Conservation (phyloP, 768 basidiomycete genomes). For the Lactarius vividus region DNA sequence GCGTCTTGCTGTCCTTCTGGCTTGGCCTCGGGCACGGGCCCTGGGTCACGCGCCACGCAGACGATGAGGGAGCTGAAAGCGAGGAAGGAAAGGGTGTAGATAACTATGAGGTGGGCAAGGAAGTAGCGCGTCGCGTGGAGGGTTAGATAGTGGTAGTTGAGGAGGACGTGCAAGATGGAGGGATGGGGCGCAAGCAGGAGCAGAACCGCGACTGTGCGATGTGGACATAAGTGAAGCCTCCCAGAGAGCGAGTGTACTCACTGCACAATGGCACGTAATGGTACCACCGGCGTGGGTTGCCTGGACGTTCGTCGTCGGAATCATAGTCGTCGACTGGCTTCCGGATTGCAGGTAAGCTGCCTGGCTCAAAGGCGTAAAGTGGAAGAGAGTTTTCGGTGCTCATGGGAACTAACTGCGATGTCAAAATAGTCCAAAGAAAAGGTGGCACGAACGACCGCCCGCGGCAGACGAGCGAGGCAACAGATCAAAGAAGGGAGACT, state of each 20-base stretch:
- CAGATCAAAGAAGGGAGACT: neutral
- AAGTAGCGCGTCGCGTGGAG: slow-evolving; percentile 48
- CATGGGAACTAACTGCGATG: neutral
- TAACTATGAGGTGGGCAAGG: slow-evolving; percentile 51
- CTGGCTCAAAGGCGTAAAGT: slow-evolving; percentile 16
- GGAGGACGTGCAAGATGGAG: slow-evolving; percentile 63
- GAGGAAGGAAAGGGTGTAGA: slow-evolving; percentile 66
- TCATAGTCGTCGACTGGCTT: slow-evolving; percentile 12
- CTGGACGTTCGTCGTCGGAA: slow-evolving; percentile 8
- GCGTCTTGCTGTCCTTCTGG: slow-evolving; percentile 29
- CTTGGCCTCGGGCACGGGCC: slow-evolving; percentile 43
- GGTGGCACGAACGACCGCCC: slow-evolving; percentile 3
- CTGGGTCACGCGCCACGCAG: slow-evolving; percentile 72
- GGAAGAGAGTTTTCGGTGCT: slow-evolving; percentile 10
- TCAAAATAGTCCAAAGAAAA: neutral
- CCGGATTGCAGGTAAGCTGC: slow-evolving; percentile 10
- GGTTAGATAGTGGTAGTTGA: slow-evolving; percentile 62
- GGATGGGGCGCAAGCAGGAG: slow-evolving; percentile 73
- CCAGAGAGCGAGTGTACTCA: slow-evolving; percentile 4
- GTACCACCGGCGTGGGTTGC: slow-evolving; percentile 24
- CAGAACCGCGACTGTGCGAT: slow-evolving; percentile 43
- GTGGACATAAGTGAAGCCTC: neutral
- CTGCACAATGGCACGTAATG: slow-evolving; percentile 25
- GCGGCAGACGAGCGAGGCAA: neutral
- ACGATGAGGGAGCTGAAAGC: slow-evolving; percentile 71